Base-by-base conservation (phyloP, 1,139 yeast genomes). In the Meyerozyma sp. region DNA sequence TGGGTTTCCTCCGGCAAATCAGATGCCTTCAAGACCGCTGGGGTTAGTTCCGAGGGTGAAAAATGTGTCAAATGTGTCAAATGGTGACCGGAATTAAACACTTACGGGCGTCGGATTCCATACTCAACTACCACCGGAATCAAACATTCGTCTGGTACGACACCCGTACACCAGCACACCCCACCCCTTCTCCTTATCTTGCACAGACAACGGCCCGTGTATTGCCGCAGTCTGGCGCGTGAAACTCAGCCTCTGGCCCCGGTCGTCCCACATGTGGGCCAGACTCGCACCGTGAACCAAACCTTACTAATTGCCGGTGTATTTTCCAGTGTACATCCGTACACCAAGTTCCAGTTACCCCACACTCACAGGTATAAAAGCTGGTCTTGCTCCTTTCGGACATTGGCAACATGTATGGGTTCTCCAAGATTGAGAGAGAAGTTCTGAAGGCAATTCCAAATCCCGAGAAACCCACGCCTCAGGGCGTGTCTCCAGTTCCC, bases 1-100 rank as follows among this genome's bases (percentile, higher is more conserved):
- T 81, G 84, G 53, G 81, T 65, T 46, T 82, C 88, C 41, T 77
- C 81, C 1, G 82, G 63, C 47, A 73, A 63, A 54, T 74, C 79
- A 11, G 77, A 68, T 11, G 77, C 77, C 53, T 73, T 71, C 45
- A 74, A 64, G 44, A 72, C 61, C 27, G 76, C 78, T 73, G 43
- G 43, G 5, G 39, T 43, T 42, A 42, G 45, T 42, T 36, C 23
- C 28, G 28, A 29, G 13, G 36, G 36, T 13, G 13, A n/a, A 8
- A 32, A 16, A 32, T 14, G 36, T 16, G 36, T 14, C 36, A 32
- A 32, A 20, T 2, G 26, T 32, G 25, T 30, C 20, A 30, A 30
- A 13, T 8, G 8, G n/a, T 14, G 20, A 9, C 20, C 34, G 34
- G 20, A 30, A 30, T 6, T 30, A 13, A 13, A 11, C 13, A 29